A percentile compares a stretch with the other conserved stretches of the same genome.
Evolutionary conservation across 1,284 basidiomycete species (phyloP).

Genomic region (Pseudozyma tsukubaensis): DNA sequence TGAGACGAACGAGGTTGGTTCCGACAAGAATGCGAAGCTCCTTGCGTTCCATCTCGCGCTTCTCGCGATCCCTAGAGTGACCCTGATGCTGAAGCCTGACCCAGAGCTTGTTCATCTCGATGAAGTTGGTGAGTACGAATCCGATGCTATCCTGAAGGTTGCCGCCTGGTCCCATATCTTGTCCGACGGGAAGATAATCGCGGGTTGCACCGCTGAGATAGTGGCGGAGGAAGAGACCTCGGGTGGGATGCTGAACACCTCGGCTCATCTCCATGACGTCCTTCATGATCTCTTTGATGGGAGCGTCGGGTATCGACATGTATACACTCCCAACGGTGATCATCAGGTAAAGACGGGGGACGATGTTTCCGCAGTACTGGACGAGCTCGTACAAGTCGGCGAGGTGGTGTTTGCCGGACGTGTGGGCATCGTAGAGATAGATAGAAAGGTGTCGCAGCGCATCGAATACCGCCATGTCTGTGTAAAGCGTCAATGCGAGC

Average conservation of each 20-base stretch:
- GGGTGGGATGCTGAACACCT: slow-evolving; percentile 68
- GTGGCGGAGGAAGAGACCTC: slow-evolving; percentile 68
- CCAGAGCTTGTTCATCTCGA: slow-evolving; percentile 70
- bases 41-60: slow-evolving; percentile 65
- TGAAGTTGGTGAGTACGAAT: slow-evolving; percentile 68
- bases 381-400: slow-evolving; percentile 68
- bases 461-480: slow-evolving; percentile 68
- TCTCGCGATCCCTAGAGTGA: slow-evolving; percentile 67
- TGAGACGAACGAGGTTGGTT: slow-evolving; percentile 68
- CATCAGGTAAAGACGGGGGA: slow-evolving; percentile 68
- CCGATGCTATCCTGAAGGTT: slow-evolving; percentile 66
- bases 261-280: slow-evolving; percentile 69
- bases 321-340: slow-evolving; percentile 68
- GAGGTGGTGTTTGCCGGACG: slow-evolving; percentile 64
- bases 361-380: slow-evolving; percentile 68
- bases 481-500: neutral
- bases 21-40: slow-evolving; percentile 68
- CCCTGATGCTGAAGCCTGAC: slow-evolving; percentile 68
- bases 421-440: slow-evolving; percentile 67
- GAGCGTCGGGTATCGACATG: slow-evolving; percentile 68
- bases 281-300: slow-evolving; percentile 69
- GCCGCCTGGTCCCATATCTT: slow-evolving; percentile 61
- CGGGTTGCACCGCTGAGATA: slow-evolving; percentile 67
- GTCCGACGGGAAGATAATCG: slow-evolving; percentile 66
- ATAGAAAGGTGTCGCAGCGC: slow-evolving; percentile 66